Base-by-base conservation (phyloP, 345 rosid genomes). In the Aethionema arabicum region DNA sequence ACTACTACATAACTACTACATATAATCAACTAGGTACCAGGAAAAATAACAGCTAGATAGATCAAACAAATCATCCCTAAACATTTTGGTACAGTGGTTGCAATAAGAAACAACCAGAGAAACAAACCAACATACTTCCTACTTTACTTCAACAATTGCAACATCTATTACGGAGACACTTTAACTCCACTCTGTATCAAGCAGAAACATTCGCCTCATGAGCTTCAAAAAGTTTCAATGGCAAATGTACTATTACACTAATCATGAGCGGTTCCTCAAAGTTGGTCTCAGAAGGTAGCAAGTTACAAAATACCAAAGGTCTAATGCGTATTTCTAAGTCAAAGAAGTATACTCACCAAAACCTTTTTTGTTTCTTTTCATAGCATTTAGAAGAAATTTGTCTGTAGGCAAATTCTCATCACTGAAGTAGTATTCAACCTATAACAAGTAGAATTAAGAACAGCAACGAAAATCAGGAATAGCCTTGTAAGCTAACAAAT, bases 361-460 rank as follows among this genome's bases (percentile, higher is more conserved):
- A 11, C 93, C 96, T 66, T 85, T 82, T 58, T 84, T 89, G 85
- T 75, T 79, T 76, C 79, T 83, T 80, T 82, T 87, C 51, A 89
- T 80, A 63, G 80, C 73, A 74, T 67, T 71, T 61, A 81, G 66
- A 82, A 89, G 73, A 66, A 85, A 68, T 61, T 87, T 92, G 76
- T 92, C 98, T 4, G 80, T 76, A 16, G 79, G 90, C 74, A 92
- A 74, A 78, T 92, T 92, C 66, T 85, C 97, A 56, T 89, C 95
- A 53, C 98, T 84, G 64, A 92, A 92, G 63, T 92, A 92, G 47
- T 89, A 87, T 54, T 92, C 97, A 67, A 84, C 98, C 98, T 92
- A 58, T 59, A 80, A 65, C 60, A 72, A 12, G 10, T 33, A 10
- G 2, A 38, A 33, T 2, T 6, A 36, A 53, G 10, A 43, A 21